These are phyloP conservation scores for Solanum hybrid DNA, from an alignment of 305 asterid species.

Conservation along the genomic window DNA sequence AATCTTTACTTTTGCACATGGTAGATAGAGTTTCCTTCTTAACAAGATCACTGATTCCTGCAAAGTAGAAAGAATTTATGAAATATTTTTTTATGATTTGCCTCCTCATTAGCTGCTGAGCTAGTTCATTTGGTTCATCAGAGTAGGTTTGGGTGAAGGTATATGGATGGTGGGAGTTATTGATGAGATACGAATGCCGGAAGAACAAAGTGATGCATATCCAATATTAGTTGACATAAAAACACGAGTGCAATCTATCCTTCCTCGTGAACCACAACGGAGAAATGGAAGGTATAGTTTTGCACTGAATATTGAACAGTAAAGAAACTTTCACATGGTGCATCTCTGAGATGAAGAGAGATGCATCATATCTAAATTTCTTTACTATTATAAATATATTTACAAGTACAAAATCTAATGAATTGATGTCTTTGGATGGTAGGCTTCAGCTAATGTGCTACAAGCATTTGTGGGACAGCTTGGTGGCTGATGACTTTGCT, in stretches of 20 bases:
- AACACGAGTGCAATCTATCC: too few relatives aligned
- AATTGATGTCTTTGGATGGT: slow-evolving; percentile 9
- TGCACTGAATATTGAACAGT: too few relatives aligned
- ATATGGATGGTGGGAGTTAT: slow-evolving; percentile 28
- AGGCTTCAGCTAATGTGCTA: slow-evolving; percentile 92
- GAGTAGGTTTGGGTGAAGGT: slow-evolving; percentile 68
- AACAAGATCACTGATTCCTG: not conserved
- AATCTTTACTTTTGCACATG: not conserved
- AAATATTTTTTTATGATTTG: not conserved
- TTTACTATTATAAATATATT: not conserved
- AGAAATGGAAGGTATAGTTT: too few relatives aligned
- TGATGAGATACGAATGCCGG: too few relatives aligned
- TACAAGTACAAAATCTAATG: not conserved
- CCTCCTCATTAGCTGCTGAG: slow-evolving; percentile 4
- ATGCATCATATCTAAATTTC: not conserved
- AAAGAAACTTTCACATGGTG: too few relatives aligned
- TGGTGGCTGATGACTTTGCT: slow-evolving; percentile 53
- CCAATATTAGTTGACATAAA: too few relatives aligned
- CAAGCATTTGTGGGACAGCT: slow-evolving; percentile 78
- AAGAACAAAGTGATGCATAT: too few relatives aligned
- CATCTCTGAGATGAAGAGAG: not conserved
- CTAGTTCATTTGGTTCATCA: slow-evolving; percentile 26
- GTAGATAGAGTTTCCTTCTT: not conserved
- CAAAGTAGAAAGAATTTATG: not conserved
- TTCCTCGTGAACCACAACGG: too few relatives aligned